Conservation (phyloP, 2,329 filamentous ascomycete genomes). For the Botrytis sinoallii region DNA sequence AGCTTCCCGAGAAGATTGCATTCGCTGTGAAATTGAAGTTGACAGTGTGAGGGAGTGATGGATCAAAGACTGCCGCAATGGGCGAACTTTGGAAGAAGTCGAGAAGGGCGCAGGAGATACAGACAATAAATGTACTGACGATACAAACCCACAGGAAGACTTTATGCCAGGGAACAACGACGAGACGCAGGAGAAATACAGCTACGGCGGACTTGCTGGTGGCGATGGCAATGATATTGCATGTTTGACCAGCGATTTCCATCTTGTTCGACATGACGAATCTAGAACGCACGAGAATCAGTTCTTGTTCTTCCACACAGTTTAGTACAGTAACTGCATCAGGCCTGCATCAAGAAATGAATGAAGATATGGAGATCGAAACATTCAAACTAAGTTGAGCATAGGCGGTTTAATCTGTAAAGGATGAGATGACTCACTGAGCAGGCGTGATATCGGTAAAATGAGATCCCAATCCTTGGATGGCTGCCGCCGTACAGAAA, state of each 20-base stretch:
- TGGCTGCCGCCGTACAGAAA: conserved; percentile 4
- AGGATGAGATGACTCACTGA: background rate
- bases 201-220: conserved; percentile 12
- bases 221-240: conserved; percentile 8
- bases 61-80: conserved; percentile 3
- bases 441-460: background rate
- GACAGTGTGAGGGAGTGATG: background rate
- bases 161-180: conserved; percentile 13
- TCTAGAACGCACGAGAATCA: background rate
- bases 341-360: background rate
- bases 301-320: background rate
- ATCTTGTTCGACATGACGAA: conserved; percentile 13
- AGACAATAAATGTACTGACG: background rate
- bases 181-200: conserved; percentile 10
- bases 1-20: background rate
- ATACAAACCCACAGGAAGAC: conserved; percentile 3
- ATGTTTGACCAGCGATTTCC: conserved; percentile 16
- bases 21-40: conserved; percentile 10
- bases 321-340: background rate
- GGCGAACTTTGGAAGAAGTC: conserved; percentile 3
- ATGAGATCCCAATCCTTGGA: conserved; percentile 1
- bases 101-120: background rate
- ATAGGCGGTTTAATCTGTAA: background rate
- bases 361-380: background rate
- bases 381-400: background rate